phyloP scores from a whole-genome alignment of 257 asterid genomes.

The Solanum acaule region DNA sequence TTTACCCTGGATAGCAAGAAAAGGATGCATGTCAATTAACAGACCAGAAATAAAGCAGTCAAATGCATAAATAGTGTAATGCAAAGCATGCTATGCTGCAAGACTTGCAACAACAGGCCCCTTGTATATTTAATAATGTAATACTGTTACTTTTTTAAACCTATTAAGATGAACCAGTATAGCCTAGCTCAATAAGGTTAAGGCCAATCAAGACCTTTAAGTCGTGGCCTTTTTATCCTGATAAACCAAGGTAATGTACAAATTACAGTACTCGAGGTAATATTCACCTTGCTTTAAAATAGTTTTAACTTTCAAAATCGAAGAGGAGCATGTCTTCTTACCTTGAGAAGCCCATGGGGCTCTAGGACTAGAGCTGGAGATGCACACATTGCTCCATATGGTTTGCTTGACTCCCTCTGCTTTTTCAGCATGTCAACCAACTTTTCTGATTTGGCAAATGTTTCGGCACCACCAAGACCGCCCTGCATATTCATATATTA shows the following conservation, averaged over 20 bases:
- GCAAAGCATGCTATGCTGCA: background rate
- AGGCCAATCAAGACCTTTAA: background rate
- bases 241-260: background rate
- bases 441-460: constrained; percentile 70
- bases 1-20: constrained; percentile 51
- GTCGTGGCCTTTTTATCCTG: background rate
- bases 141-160: background rate
- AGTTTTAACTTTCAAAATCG: background rate
- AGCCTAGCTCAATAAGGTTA: background rate
- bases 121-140: background rate
- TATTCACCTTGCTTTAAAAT: background rate
- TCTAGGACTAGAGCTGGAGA: constrained; percentile 91
- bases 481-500: constrained; percentile 36
- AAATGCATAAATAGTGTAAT: background rate
- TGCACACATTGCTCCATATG: constrained; percentile 90
- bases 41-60: background rate
- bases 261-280: background rate
- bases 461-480: constrained; percentile 94
- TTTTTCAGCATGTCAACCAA: constrained; percentile 66
- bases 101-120: background rate
- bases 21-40: background rate
- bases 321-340: constrained; percentile 6
- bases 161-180: background rate
- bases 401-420: constrained; percentile 57
- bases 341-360: constrained; percentile 86